A percentile compares a stretch with the other conserved stretches of the same genome.
These are phyloP conservation scores for Scedosporium aurantiacum DNA, from an alignment of 2,329 filamentous ascomycete genomes.

Conservation along the genomic window DNA sequence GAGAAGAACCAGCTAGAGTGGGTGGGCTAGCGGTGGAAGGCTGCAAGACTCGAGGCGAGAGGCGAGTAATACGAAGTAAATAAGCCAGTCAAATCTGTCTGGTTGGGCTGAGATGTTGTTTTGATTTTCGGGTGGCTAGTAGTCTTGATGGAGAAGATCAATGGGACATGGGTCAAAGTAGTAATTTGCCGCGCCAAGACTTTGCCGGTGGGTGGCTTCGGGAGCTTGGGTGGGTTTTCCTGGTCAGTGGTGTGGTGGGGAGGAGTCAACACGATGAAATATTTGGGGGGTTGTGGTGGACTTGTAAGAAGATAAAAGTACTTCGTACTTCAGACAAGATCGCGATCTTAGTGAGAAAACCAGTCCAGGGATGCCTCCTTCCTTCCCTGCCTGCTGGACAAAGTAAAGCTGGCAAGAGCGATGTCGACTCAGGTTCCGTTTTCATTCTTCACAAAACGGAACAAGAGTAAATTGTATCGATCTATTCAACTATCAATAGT, in stretches of 20 bases:
- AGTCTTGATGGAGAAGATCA: not conserved
- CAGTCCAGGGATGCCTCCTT: no score
- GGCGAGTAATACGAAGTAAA: not conserved
- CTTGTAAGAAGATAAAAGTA: no score
- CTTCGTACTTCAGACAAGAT: no score
- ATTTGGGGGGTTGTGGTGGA: no score
- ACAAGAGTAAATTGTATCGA: no score
- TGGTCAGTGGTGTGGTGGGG: not conserved
- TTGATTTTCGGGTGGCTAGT: slow-evolving; percentile 3
- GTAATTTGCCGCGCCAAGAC: slow-evolving; percentile 3
- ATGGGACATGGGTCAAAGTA: not conserved
- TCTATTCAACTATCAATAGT: no score
- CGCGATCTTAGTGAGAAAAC: no score
- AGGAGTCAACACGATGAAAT: not conserved
- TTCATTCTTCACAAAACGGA: no score
- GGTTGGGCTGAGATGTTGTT: slow-evolving; percentile 7
- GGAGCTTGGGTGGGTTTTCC: not conserved
- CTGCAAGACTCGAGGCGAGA: not conserved
- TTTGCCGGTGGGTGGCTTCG: not conserved
- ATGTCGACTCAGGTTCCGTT: no score
- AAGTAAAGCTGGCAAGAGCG: no score
- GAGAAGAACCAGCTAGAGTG: not conserved
- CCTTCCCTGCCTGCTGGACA: no score
- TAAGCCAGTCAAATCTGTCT: not conserved
- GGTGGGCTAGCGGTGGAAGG: slow-evolving; percentile 4